Evolutionary conservation across 805 yeast species (phyloP).

Genomic region (Candida khao-thaluensis): DNA sequence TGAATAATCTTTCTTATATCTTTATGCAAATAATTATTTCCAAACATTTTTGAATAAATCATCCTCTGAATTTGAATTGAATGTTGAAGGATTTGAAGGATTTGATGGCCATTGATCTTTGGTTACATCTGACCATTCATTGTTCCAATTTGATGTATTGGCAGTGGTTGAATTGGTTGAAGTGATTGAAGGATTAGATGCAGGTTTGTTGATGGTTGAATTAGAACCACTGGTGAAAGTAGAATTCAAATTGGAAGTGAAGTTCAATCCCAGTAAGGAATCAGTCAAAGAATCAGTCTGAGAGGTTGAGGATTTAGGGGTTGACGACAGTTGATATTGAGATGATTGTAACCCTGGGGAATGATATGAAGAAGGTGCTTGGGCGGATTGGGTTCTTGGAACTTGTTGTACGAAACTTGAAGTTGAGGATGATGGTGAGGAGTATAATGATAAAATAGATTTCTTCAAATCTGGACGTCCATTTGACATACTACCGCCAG

Average conservation of each 20-base stretch:
- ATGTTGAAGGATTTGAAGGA: not conserved
- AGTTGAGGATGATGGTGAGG: conserved; percentile 55
- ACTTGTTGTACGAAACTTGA: conserved; percentile 28
- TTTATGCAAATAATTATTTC: conserved; percentile 33
- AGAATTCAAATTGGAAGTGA: conserved; percentile 10
- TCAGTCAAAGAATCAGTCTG: conserved; percentile 18
- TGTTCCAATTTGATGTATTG: conserved; percentile 4
- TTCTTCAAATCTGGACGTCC: conserved; percentile 84
- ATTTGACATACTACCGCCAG: conserved; percentile 31
- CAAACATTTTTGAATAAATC: conserved; percentile 71
- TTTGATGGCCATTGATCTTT: conserved; percentile 7
- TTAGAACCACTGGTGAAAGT: conserved; percentile 1
- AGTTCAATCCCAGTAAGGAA: conserved; percentile 26
- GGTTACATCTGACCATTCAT: conserved; percentile 33
- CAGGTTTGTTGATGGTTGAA: not conserved
- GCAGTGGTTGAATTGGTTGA: not conserved
- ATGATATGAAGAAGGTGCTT: not conserved
- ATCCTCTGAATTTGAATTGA: conserved; percentile 44
- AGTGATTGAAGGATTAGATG: not conserved
- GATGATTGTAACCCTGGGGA: conserved; percentile 3
- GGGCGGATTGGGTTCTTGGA: conserved; percentile 9
- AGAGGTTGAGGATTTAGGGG: not conserved
- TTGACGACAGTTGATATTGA: not conserved
- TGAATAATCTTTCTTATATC: conserved; percentile 1
- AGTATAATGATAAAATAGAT: conserved; percentile 85